Evolutionary conservation across 2,329 filamentous ascomycete genomes (phyloP).

Genomic region (Plectosphaerella plurivora): DNA sequence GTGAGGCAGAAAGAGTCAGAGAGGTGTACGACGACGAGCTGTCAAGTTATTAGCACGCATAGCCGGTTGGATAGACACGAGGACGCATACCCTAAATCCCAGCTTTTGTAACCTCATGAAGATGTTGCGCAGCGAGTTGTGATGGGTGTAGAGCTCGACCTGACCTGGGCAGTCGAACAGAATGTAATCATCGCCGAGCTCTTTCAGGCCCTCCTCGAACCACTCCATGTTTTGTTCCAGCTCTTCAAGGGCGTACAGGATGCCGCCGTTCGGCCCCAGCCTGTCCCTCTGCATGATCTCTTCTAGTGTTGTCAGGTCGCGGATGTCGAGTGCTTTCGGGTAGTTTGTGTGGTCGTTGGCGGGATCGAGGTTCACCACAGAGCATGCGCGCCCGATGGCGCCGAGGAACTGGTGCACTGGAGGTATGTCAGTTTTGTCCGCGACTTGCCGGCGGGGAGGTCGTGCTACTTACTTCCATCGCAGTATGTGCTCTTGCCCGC

Average conservation of each 20-base stretch:
- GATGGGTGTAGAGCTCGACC: conserved; percentile 95
- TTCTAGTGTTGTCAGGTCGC: conserved; percentile 82
- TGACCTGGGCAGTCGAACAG: conserved; percentile 96
- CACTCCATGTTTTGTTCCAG: conserved; percentile 92
- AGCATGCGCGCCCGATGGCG: conserved; percentile 91
- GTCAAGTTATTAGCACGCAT: conserved; percentile 3
- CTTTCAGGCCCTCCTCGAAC: conserved; percentile 76
- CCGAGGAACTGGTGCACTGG: conserved; percentile 94
- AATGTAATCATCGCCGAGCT: conserved; percentile 84
- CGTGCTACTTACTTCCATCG: conserved; percentile 71
- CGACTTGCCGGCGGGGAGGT: neutral
- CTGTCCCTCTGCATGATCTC: conserved; percentile 92
- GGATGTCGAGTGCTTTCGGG: conserved; percentile 84
- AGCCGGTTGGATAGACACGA: neutral
- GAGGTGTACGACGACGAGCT: conserved; percentile 92
- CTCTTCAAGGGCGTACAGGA: conserved; percentile 92
- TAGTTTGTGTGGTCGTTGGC: conserved; percentile 93
- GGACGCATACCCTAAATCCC: conserved; percentile 75
- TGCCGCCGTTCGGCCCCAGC: conserved; percentile 86
- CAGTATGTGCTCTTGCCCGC: conserved; percentile 97
- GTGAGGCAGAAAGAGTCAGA: conserved; percentile 93
- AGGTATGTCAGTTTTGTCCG: neutral
- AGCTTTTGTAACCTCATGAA: conserved; percentile 87
- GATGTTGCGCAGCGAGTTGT: conserved; percentile 85
- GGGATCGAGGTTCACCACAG: conserved; percentile 92